Conservation (phyloP, 768 basidiomycete genomes). For the Suillus cothurnatus region DNA sequence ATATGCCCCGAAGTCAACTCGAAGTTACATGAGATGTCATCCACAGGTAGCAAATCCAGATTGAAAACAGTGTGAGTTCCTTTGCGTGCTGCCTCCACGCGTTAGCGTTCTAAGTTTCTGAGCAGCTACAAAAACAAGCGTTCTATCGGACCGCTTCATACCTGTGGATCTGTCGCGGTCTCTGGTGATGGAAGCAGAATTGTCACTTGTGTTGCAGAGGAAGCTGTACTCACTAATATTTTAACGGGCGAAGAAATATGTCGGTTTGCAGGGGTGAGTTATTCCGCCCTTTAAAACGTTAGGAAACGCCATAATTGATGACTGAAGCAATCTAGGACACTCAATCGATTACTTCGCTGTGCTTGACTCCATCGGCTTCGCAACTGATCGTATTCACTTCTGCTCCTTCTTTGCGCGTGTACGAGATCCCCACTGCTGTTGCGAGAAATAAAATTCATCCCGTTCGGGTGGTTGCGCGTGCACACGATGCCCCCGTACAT, state of each 20-base stretch:
- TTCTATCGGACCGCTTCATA: conserved; percentile 80
- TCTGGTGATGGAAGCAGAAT: conserved; percentile 78
- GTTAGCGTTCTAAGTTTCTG: not conserved
- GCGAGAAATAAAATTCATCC: conserved; percentile 61
- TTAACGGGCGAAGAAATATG: conserved; percentile 73
- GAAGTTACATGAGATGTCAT: conserved; percentile 2
- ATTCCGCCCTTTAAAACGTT: conserved; percentile 8
- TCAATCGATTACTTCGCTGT: conserved; percentile 80
- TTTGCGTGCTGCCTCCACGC: not conserved
- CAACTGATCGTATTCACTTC: conserved; percentile 82
- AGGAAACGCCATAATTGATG: conserved; percentile 2
- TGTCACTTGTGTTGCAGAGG: conserved; percentile 86
- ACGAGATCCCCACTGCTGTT: conserved; percentile 64
- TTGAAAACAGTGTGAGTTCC: conserved; percentile 7
- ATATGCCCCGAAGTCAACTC: not conserved
- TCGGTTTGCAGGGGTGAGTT: conserved; percentile 80
- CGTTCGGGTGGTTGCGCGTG: conserved; percentile 73
- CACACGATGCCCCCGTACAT: conserved; percentile 94
- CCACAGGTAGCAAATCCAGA: conserved; percentile 3
- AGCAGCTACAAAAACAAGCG: conserved; percentile 75
- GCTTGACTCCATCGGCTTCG: conserved; percentile 73
- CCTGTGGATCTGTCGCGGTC: conserved; percentile 82
- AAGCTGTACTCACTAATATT: conserved; percentile 83
- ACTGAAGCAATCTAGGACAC: conserved; percentile 61
- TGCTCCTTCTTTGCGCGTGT: conserved; percentile 80